These are phyloP conservation scores for Paracamarosporium sp. DNA, from an alignment of 2,329 filamentous ascomycete species.

Conservation along the genomic window DNA sequence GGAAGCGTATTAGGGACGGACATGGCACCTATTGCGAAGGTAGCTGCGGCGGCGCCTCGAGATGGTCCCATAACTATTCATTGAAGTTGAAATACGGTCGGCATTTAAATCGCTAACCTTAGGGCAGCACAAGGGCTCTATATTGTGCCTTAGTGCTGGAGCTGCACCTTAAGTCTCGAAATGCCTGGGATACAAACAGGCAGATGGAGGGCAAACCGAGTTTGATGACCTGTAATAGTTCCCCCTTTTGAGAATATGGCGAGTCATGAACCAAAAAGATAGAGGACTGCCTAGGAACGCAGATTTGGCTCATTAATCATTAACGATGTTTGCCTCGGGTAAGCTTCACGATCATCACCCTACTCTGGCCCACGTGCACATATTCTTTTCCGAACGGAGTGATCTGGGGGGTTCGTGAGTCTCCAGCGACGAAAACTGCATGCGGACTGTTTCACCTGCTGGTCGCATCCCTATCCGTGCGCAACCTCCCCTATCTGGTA, in stretches of 20 bases:
- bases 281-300: neutral
- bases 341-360: too few relatives aligned
- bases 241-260: neutral
- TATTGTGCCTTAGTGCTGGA: too few relatives aligned
- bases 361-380: too few relatives aligned
- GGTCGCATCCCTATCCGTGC: neutral
- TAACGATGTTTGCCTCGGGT: neutral
- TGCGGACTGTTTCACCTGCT: neutral
- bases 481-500: conserved; percentile 34
- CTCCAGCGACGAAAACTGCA: too few relatives aligned
- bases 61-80: too few relatives aligned
- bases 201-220: too few relatives aligned
- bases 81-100: neutral
- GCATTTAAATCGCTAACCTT: neutral
- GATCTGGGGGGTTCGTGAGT: too few relatives aligned
- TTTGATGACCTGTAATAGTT: too few relatives aligned
- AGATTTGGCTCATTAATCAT: neutral
- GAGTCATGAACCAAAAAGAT: neutral
- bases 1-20: conserved; percentile 23
- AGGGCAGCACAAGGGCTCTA: too few relatives aligned
- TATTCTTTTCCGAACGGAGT: too few relatives aligned
- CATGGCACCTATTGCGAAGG: conserved; percentile 20
- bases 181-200: too few relatives aligned
- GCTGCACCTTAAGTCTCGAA: too few relatives aligned
- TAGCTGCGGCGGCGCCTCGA: neutral